phyloP scores from a whole-genome alignment of 2,329 filamentous ascomycete genomes.

The Berkeleyomyces basicola region DNA sequence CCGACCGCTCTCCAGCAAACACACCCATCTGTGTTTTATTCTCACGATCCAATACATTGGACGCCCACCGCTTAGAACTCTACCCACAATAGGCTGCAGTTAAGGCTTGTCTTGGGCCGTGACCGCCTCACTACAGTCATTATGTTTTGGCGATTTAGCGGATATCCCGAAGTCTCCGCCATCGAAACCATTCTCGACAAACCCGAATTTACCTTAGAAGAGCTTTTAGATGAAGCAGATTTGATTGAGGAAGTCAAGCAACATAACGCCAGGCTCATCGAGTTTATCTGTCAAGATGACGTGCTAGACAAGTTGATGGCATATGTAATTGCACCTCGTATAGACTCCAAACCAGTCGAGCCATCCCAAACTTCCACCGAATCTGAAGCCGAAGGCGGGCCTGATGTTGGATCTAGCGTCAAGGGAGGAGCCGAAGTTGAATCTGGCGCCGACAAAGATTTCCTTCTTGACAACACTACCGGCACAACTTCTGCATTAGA shows the following conservation, averaged over 20 bases:
- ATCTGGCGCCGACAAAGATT: slow-evolving; percentile 25
- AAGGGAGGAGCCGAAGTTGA: background rate
- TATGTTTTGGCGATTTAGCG: slow-evolving; percentile 99
- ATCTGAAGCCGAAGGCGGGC: background rate
- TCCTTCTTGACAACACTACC: background rate
- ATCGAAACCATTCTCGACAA: slow-evolving; percentile 96
- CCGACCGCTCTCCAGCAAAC: background rate
- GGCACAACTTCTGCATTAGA: slow-evolving; percentile 7
- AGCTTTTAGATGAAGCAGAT: slow-evolving; percentile 89
- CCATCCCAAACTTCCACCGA: slow-evolving; percentile 25
- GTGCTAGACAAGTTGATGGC: slow-evolving; percentile 73
- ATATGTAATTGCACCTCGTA: slow-evolving; percentile 73
- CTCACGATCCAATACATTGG: background rate
- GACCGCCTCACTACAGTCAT: slow-evolving; percentile 26
- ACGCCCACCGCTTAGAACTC: background rate
- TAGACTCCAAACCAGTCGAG: slow-evolving; percentile 37
- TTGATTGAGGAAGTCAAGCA: slow-evolving; percentile 95
- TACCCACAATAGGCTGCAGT: background rate
- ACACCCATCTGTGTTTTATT: no score
- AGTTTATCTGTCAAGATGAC: slow-evolving; percentile 78
- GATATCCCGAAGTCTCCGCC: slow-evolving; percentile 91
- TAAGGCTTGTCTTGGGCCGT: slow-evolving; percentile 20
- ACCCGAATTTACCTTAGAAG: slow-evolving; percentile 86
- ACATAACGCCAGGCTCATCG: slow-evolving; percentile 93
- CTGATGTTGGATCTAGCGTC: slow-evolving; percentile 22